These are phyloP conservation scores for Plantago lanceolata DNA, from an alignment of 305 asterid species.

Conservation along the genomic window DNA sequence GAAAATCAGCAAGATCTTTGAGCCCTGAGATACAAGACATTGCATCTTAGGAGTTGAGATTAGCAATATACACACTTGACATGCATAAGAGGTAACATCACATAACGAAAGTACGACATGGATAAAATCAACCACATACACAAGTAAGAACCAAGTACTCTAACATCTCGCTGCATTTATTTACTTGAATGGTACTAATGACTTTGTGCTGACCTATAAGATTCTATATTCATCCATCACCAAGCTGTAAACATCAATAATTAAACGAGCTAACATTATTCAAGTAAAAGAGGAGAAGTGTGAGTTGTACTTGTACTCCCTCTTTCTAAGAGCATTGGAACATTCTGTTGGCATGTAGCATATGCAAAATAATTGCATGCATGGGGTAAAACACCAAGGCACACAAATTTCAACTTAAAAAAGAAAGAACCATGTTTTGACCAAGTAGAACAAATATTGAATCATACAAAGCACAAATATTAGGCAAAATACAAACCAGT, in stretches of 20 bases:
- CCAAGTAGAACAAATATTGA: constrained; percentile 12
- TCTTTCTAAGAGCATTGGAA: background rate
- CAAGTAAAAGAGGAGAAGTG: background rate
- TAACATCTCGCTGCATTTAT: background rate
- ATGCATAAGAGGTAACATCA: constrained; percentile 21
- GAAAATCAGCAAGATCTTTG: constrained; percentile 96
- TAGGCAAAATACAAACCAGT: constrained; percentile 55
- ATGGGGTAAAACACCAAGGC: constrained; percentile 20
- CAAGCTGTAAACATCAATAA: background rate
- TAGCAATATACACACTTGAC: constrained; percentile 14
- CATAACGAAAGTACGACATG: constrained; percentile 6
- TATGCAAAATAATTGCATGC: constrained; percentile 13
- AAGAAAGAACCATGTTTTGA: constrained; percentile 16
- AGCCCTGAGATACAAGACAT: constrained; percentile 56
- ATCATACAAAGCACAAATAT: constrained; percentile 19
- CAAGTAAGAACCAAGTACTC: background rate
- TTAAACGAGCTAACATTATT: background rate
- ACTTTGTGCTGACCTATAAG: background rate
- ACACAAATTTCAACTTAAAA: background rate
- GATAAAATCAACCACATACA: background rate
- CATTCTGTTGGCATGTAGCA: constrained; percentile 4
- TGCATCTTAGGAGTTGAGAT: constrained; percentile 15
- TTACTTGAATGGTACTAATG: background rate
- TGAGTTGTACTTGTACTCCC: background rate
- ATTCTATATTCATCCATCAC: background rate